Percentiles rank a stretch among this genome's conserved stretches.
These are phyloP conservation scores for Naganishia cerealis DNA, from an alignment of 1,284 basidiomycete species.

Conservation along the genomic window DNA sequence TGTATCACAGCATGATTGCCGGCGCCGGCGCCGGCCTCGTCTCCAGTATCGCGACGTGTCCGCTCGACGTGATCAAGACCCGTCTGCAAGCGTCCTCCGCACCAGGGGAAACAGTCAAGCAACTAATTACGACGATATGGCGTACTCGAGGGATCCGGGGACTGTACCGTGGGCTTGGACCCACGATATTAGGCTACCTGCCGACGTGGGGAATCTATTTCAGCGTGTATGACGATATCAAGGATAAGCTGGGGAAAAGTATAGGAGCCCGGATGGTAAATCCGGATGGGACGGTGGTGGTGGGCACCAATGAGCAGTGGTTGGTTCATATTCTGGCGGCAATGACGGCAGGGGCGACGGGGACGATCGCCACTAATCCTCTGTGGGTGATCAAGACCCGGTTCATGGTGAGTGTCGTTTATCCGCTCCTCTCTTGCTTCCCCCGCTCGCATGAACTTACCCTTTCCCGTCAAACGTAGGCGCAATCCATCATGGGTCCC, in stretches of 20 bases:
- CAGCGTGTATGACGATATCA: slow-evolving; percentile 92
- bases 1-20: slow-evolving; percentile 55
- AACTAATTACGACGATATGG: slow-evolving; percentile 70
- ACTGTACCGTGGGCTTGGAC: slow-evolving; percentile 87
- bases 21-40: slow-evolving; percentile 73
- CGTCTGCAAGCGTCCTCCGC: slow-evolving; percentile 84
- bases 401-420: slow-evolving; percentile 74
- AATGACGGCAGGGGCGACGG: slow-evolving; percentile 85
- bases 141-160: slow-evolving; percentile 76
- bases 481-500: slow-evolving; percentile 61
- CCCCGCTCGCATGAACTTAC: not conserved
- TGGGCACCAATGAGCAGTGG: slow-evolving; percentile 38
- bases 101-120: slow-evolving; percentile 75
- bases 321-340: slow-evolving; percentile 80
- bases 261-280: slow-evolving; percentile 14
- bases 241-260: slow-evolving; percentile 58
- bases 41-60: slow-evolving; percentile 91
- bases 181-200: slow-evolving; percentile 90
- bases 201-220: slow-evolving; percentile 99
- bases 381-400: slow-evolving; percentile 96
- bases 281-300: not conserved
- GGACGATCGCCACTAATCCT: slow-evolving; percentile 87
- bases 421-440: not conserved
- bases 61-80: slow-evolving; percentile 96
- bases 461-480: slow-evolving; percentile 38